phyloP scores from a whole-genome alignment of 345 rosid genomes.

The Hibiscus tridactylites region DNA sequence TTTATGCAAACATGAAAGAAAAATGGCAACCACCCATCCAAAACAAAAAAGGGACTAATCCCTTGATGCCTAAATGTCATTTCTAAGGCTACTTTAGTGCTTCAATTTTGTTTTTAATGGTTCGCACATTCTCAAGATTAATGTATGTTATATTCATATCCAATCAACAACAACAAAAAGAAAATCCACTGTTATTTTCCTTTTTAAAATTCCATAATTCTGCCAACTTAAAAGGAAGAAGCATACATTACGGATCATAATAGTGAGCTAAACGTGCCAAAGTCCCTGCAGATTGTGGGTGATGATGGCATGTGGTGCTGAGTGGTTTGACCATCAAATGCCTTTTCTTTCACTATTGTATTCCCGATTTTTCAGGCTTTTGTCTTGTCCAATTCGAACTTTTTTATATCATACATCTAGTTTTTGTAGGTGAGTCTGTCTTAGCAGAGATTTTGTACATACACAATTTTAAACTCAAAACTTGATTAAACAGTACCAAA shows the following conservation, averaged over 20 bases:
- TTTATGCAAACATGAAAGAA: constrained; percentile 2
- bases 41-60: neutral
- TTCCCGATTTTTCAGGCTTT: no score
- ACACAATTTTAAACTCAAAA: no score
- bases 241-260: neutral
- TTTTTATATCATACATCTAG: no score
- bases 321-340: constrained; percentile 25
- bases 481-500: no score
- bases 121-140: constrained; percentile 1
- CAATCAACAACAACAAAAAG: neutral
- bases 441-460: no score
- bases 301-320: constrained; percentile 29
- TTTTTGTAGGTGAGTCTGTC: no score
- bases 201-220: neutral
- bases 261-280: neutral
- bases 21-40: constrained; percentile 2
- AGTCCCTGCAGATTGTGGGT: constrained; percentile 11
- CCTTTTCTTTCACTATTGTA: neutral
- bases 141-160: neutral
- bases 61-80: neutral
- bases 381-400: no score
- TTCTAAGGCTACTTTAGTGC: neutral
- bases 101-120: neutral
- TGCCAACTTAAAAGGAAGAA: neutral
- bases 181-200: neutral